Evolutionary conservation across 352 stramenopile genomes (phyloP).

Genomic region (Phytopythium sindhum): DNA sequence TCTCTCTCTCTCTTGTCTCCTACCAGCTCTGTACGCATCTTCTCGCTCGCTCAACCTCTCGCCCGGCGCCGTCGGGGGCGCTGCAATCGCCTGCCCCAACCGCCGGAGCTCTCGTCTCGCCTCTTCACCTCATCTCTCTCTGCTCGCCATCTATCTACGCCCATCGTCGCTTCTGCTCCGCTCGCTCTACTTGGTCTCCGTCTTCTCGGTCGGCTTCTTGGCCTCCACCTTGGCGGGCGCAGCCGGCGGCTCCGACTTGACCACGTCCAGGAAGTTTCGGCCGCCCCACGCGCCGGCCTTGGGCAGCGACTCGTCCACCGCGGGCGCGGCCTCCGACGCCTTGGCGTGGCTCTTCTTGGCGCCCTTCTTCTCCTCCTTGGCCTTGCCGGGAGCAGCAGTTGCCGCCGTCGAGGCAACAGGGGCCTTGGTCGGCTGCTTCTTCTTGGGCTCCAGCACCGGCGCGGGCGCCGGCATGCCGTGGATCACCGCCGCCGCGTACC

Average conservation of each 20-base stretch:
- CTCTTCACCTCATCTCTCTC: conserved; percentile 9
- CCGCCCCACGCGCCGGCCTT: conserved; percentile 76
- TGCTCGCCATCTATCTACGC: conserved; percentile 12
- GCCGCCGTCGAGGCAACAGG: conserved; percentile 25
- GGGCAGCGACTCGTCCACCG: conserved; percentile 41
- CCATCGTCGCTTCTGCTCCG: neutral
- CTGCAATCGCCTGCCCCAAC: neutral
- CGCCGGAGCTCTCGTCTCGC: conserved; percentile 10
- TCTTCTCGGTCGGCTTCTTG: conserved; percentile 16
- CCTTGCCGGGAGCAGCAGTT: conserved; percentile 14
- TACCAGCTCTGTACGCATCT: conserved; percentile 1
- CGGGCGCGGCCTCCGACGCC: conserved; percentile 18
- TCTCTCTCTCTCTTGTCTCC: conserved; percentile 2
- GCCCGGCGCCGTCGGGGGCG: neutral
- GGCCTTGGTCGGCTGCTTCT: conserved; percentile 37
- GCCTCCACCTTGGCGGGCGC: conserved; percentile 29
- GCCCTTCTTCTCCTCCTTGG: conserved; percentile 41
- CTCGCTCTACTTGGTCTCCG: conserved; percentile 12
- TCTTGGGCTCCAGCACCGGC: conserved; percentile 41
- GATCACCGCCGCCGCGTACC: conserved; percentile 79
- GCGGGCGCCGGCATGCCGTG: conserved; percentile 55
- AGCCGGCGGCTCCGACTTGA: conserved; percentile 66
- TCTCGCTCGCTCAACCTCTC: conserved; percentile 1
- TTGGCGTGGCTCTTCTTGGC: conserved; percentile 34
- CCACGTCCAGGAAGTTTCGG: conserved; percentile 80